phyloP scores from a whole-genome alignment of 129 eudicot genomes.

The Flaveria bidentis region DNA sequence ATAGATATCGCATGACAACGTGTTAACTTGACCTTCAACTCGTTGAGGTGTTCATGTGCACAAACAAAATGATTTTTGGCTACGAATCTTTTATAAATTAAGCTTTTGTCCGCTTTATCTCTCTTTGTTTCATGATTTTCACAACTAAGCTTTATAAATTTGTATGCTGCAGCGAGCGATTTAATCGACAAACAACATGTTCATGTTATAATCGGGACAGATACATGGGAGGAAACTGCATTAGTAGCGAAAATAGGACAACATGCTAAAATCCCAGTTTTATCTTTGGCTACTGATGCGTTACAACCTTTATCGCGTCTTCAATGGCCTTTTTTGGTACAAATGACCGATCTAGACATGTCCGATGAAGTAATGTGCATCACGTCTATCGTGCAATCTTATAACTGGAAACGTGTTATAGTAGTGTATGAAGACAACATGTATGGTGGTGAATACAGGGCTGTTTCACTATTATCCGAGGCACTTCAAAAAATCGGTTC shows the following conservation, averaged over 20 bases:
- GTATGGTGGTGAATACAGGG: slow-evolving; percentile 48
- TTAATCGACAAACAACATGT: slow-evolving; percentile 45
- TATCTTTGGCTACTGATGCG: slow-evolving; percentile 33
- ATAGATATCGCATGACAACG: no score
- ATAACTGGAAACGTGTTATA: slow-evolving; percentile 48
- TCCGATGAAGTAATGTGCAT: slow-evolving; percentile 40
- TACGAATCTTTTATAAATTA: no score
- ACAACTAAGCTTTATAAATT: not conserved
- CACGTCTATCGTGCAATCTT: slow-evolving; percentile 35
- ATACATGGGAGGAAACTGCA: slow-evolving; percentile 51
- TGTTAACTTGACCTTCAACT: no score
- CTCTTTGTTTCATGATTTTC: not conserved
- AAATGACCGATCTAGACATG: slow-evolving; percentile 39
- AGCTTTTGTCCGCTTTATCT: no score
- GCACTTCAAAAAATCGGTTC: slow-evolving; percentile 36
- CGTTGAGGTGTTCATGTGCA: no score
- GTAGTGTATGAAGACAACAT: slow-evolving; percentile 47
- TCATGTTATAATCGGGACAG: slow-evolving; percentile 43
- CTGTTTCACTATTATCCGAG: slow-evolving; percentile 43
- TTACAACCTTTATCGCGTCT: slow-evolving; percentile 24
- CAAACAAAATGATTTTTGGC: no score
- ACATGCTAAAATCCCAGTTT: slow-evolving; percentile 42
- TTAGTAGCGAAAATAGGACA: slow-evolving; percentile 46
- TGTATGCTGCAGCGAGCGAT: slow-evolving; percentile 38
- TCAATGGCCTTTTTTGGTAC: slow-evolving; percentile 61